Evolutionary conservation across 1,284 basidiomycete genomes (phyloP), one percentile per base, ranked within the genome.

Genomic region (Irpex rosettiformis): DNA sequence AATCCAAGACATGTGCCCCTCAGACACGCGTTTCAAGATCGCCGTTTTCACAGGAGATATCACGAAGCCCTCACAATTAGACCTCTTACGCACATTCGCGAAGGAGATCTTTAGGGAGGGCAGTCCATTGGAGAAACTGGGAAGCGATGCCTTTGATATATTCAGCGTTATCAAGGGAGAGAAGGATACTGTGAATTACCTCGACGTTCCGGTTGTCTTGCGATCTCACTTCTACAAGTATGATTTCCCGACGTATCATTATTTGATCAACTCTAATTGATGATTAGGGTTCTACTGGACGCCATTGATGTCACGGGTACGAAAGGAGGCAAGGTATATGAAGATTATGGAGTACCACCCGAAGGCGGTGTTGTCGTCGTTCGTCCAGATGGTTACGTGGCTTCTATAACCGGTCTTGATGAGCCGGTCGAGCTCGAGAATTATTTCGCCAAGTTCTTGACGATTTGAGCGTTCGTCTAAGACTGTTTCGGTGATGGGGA

Each of bases 221-320:
- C 58, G 65, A 13, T 54, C 57, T 16, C 66, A 70, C 43, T 68
- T 66, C 65, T 64, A 66, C 16, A 69, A 66, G 65, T 68, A 48
- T 11, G 53, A 18, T 3, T 21, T 21, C 30, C 16, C 16, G 3
- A 13, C n/a, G 3, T 30, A 16, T 5, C 28, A 7, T 30, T 53
- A 29, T 53, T 22, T 29, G 28, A 21, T 33, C 11, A 30, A 16
- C 29, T 10, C 6, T 24, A 6, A 6, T 16, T 7, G 13, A 18
- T 45, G 43, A 45, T 3, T 11, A 54, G 52, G 21, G 25, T 54
- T 10, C 33, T 54, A 5, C 21, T 54, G 22, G 52, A 54, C 21
- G 30, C 52, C 10, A 25, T 42, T 6, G 33, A 22, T 22, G 13
- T 29, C 13, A 40, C 40, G 11, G 33, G 33, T 21, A 54, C 37